Conservation (phyloP, 768 basidiomycete genomes). For the Suillus decipiens region DNA sequence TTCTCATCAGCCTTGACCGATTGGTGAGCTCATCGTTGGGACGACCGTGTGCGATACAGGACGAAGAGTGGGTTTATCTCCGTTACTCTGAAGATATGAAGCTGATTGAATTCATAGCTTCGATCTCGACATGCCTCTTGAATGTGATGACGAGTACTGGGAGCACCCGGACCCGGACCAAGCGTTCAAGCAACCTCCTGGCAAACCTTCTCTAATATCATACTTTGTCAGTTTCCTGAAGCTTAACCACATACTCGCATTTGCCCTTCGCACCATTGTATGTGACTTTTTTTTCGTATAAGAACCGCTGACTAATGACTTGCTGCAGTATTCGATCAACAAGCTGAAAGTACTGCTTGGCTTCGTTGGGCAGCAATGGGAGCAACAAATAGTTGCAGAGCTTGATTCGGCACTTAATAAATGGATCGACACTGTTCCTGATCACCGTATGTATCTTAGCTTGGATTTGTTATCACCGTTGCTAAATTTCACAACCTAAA, state of each 20-base stretch:
- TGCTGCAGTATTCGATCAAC: conserved; percentile 67
- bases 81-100: background rate
- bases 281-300: conserved; percentile 18
- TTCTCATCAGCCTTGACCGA: conserved; percentile 33
- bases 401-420: conserved; percentile 75
- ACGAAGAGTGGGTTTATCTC: conserved; percentile 59
- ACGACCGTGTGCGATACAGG: conserved; percentile 64
- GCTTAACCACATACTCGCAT: conserved; percentile 63
- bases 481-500: conserved; percentile 22
- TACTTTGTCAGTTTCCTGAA: conserved; percentile 56
- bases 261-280: conserved; percentile 62
- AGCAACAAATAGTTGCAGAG: conserved; percentile 66
- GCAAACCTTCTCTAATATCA: conserved; percentile 54
- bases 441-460: conserved; percentile 33
- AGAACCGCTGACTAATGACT: background rate
- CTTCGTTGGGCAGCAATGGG: conserved; percentile 54
- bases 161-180: conserved; percentile 46
- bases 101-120: conserved; percentile 41
- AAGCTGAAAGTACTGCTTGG: conserved; percentile 56
- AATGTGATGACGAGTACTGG: conserved; percentile 75
- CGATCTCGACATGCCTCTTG: conserved; percentile 61
- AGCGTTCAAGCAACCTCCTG: conserved; percentile 63
- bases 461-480: background rate
- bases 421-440: conserved; percentile 75
- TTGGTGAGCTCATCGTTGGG: conserved; percentile 53